These are phyloP conservation scores for Ustulina deusta DNA, from an alignment of 2,329 filamentous ascomycete genomes.

Conservation along the genomic window DNA sequence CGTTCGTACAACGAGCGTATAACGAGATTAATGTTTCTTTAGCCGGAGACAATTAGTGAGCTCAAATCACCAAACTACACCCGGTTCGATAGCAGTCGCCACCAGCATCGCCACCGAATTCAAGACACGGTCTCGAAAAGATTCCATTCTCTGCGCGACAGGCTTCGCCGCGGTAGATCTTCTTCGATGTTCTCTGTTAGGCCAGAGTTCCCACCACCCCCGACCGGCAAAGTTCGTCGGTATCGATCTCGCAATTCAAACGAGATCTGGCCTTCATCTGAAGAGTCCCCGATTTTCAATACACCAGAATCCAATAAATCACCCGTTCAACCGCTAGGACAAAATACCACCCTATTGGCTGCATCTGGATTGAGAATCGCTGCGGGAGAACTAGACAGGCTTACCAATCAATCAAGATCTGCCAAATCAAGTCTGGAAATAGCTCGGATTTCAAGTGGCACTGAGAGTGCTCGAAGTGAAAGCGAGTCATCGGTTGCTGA, in stretches of 20 bases:
- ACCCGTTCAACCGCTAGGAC: conserved; percentile 23
- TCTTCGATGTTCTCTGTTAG: conserved; percentile 45
- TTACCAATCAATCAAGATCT: conserved; percentile 37
- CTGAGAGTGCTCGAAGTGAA: conserved; percentile 29
- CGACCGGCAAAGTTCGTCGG: conserved; percentile 45
- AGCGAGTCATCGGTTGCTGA: conserved; percentile 32
- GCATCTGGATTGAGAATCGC: conserved; percentile 46
- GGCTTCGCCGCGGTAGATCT: conserved; percentile 43
- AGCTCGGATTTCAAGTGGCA: conserved; percentile 28
- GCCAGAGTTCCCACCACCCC: conserved; percentile 47
- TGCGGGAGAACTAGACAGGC: conserved; percentile 47
- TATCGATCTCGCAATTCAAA: conserved; percentile 47
- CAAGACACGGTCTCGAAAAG: conserved; percentile 41
- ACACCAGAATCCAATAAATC: conserved; percentile 45
- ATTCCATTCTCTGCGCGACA: conserved; percentile 43
- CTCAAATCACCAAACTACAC: conserved; percentile 38
- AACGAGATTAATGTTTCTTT: conserved; percentile 22
- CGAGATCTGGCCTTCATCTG: conserved; percentile 48
- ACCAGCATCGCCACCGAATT: conserved; percentile 38
- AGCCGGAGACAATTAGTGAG: conserved; percentile 35
- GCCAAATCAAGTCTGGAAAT: conserved; percentile 31
- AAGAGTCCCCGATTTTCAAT: conserved; percentile 48
- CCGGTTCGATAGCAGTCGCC: conserved; percentile 36
- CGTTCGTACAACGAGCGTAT: background rate
- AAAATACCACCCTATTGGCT: conserved; percentile 42